Conservation (phyloP, 345 rosid genomes). For the Gossypioides kirkii region DNA sequence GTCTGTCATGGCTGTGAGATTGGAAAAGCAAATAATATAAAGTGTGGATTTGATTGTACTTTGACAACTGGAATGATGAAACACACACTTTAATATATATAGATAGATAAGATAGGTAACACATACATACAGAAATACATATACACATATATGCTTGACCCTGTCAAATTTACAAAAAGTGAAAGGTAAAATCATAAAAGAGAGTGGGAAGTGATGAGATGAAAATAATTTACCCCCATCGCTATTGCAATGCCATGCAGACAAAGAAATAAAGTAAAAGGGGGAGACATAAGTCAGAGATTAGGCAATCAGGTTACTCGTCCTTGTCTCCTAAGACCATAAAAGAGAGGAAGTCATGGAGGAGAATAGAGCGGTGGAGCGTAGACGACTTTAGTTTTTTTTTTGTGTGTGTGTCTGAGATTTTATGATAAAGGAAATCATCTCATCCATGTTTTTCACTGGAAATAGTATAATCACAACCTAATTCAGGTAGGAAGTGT, state of each 20-base stretch:
- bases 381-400: too few relatives aligned
- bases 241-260: not conserved
- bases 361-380: too few relatives aligned
- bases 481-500: too few relatives aligned
- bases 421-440: too few relatives aligned
- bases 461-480: too few relatives aligned
- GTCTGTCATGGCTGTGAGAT: conserved; percentile 32
- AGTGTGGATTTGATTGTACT: not conserved
- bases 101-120: not conserved
- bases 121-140: not conserved
- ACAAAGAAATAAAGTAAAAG: not conserved
- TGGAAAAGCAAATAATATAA: not conserved
- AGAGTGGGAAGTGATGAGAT: not conserved
- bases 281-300: not conserved
- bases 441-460: too few relatives aligned
- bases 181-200: not conserved
- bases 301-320: not conserved
- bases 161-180: not conserved
- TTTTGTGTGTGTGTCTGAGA: too few relatives aligned
- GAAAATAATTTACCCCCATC: not conserved
- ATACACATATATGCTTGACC: not conserved
- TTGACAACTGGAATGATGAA: conserved; percentile 5
- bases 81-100: not conserved
- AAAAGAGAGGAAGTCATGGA: not conserved
- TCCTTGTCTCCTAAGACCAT: not conserved